Evolutionary conservation across 2,329 filamentous ascomycete genomes (phyloP).

Genomic region (Colletotrichum endophyticum): DNA sequence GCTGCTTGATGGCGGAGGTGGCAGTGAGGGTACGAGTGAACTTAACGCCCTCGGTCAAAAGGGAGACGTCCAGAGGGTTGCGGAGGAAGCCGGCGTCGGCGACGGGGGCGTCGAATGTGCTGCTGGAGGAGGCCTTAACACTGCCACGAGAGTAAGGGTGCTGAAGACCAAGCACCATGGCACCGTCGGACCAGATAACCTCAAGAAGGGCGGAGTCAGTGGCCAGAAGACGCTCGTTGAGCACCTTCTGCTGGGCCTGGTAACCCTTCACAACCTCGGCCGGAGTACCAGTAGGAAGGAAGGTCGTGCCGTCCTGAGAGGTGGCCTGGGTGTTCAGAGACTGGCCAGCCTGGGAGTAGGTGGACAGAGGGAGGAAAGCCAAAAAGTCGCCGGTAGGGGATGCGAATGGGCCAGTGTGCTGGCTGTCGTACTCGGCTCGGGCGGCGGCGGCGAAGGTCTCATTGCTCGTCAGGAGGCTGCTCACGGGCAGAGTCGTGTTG

Average conservation of each 20-base stretch:
- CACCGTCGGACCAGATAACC: constrained; percentile 35
- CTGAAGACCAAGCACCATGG: constrained; percentile 34
- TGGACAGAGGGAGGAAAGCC: constrained; percentile 25
- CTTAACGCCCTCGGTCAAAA: constrained; percentile 32
- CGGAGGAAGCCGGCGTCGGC: constrained; percentile 43
- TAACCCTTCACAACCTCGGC: constrained; percentile 42
- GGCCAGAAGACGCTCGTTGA: constrained; percentile 33
- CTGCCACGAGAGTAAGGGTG: constrained; percentile 45
- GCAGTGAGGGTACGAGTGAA: constrained; percentile 35
- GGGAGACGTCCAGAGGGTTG: constrained; percentile 40
- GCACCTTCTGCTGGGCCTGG: constrained; percentile 35
- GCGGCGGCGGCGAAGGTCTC: constrained; percentile 36
- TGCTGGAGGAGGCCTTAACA: constrained; percentile 38
- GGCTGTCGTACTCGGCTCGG: constrained; percentile 32
- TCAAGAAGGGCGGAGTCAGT: constrained; percentile 29
- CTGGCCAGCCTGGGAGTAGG: constrained; percentile 28
- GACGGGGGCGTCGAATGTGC: constrained; percentile 36
- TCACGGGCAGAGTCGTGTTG: constrained; percentile 8
- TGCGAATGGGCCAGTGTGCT: constrained; percentile 33
- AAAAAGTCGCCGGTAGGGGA: constrained; percentile 26
- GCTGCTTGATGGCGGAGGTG: not conserved
- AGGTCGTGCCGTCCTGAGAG: constrained; percentile 34
- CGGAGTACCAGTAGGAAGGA: constrained; percentile 36
- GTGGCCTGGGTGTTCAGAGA: constrained; percentile 31
- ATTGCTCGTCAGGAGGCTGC: constrained; percentile 31